These are phyloP conservation scores for Amanita muscaria DNA, from an alignment of 768 basidiomycete genomes.

Conservation along the genomic window DNA sequence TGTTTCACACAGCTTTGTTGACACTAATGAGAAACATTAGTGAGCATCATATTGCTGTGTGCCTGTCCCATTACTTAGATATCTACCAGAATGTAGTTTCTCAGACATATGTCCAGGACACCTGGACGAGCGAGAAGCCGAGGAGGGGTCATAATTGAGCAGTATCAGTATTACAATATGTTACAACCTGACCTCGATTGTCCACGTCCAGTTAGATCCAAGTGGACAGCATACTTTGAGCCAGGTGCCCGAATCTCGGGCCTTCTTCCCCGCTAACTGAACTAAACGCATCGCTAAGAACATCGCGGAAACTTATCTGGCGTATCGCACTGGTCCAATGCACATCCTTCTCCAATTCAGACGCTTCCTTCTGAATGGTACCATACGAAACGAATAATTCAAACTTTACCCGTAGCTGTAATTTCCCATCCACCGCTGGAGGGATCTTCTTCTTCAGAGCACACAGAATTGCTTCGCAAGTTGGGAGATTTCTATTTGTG, in stretches of 20 bases:
- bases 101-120: no score
- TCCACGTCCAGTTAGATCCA: neutral
- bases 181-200: neutral
- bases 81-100: constrained; percentile 28
- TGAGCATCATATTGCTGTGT: constrained; percentile 43
- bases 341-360: constrained; percentile 21
- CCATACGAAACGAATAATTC: constrained; percentile 31
- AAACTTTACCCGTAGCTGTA: constrained; percentile 25
- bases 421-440: neutral
- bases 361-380: constrained; percentile 21
- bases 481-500: neutral
- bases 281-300: constrained; percentile 15
- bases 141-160: constrained; percentile 8
- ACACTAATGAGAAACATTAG: no score
- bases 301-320: constrained; percentile 17
- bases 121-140: no score
- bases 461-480: constrained; percentile 2
- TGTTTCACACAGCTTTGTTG: no score
- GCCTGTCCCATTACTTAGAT: constrained; percentile 39
- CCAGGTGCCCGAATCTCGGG: constrained; percentile 6
- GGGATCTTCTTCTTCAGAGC: neutral
- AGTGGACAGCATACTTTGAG: constrained; percentile 4
- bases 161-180: constrained; percentile 7
- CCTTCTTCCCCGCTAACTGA: constrained; percentile 9
- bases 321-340: constrained; percentile 25